Conservation (phyloP, 768 basidiomycete species). For the Suillus sp. region DNA sequence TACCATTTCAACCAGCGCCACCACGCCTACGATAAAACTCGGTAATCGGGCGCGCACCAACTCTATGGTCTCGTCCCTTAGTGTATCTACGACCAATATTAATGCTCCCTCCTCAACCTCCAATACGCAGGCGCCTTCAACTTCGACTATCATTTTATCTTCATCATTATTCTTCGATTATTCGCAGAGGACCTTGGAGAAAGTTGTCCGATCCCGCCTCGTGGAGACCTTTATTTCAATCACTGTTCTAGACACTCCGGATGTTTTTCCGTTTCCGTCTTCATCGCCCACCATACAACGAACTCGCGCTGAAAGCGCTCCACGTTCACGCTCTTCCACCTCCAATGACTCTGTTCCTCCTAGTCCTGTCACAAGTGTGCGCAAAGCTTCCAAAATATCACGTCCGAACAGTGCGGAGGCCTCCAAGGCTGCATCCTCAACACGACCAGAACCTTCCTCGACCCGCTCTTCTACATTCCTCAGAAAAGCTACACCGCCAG, state of each 20-base stretch:
- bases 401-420: slow-evolving; percentile 22
- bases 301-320: slow-evolving; percentile 30
- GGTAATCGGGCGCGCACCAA: slow-evolving; percentile 48
- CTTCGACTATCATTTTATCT: slow-evolving; percentile 23
- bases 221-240: slow-evolving; percentile 78
- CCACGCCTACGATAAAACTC: slow-evolving; percentile 38
- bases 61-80: slow-evolving; percentile 54
- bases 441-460: slow-evolving; percentile 12
- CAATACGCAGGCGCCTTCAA: slow-evolving; percentile 1
- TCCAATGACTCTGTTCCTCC: neutral
- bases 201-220: slow-evolving; percentile 67
- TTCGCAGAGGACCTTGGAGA: slow-evolving; percentile 71
- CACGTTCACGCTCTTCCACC: slow-evolving; percentile 17
- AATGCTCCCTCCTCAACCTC: neutral
- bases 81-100: slow-evolving; percentile 17
- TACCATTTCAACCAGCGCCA: slow-evolving; percentile 18
- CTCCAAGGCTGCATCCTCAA: slow-evolving; percentile 19
- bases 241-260: slow-evolving; percentile 38
- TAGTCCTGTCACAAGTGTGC: slow-evolving; percentile 14
- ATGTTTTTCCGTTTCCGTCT: slow-evolving; percentile 15
- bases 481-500: slow-evolving; percentile 20
- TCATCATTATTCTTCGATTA: slow-evolving; percentile 52
- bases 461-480: slow-evolving; percentile 19
- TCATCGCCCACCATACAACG: slow-evolving; percentile 31
- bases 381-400: slow-evolving; percentile 19